Evolutionary conservation across 164 flowering plant species (phyloP).

Genomic region (Taxillus chinensis): DNA sequence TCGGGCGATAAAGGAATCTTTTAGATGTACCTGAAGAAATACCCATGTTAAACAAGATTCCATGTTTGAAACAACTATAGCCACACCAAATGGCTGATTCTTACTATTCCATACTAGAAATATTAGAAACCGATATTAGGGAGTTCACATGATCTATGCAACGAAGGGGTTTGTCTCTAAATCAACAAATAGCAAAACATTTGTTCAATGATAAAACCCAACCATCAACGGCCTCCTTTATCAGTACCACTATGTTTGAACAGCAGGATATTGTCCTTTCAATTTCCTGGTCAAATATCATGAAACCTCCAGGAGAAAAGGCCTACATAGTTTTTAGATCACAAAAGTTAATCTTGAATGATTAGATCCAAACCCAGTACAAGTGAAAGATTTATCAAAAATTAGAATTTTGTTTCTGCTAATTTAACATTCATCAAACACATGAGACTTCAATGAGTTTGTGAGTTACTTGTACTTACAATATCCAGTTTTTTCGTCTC

Average conservation of each 20-base stretch:
- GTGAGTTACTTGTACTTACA: slow-evolving; percentile 26
- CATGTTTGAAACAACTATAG: neutral
- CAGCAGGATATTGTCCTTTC: neutral
- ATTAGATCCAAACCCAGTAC: no score
- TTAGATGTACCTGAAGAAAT: slow-evolving; percentile 52
- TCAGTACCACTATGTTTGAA: neutral
- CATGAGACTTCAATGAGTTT: no score
- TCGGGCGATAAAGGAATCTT: slow-evolving; percentile 60
- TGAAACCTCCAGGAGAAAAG: no score
- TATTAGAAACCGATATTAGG: no score
- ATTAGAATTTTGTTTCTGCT: no score
- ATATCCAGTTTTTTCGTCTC: slow-evolving; percentile 43
- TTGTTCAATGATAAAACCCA: neutral
- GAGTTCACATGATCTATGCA: no score
- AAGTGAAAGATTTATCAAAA: no score
- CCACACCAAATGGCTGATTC: neutral
- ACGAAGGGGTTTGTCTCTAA: neutral
- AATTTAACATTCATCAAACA: no score
- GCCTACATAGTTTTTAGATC: no score
- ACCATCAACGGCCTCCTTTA: neutral
- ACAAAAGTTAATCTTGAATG: no score
- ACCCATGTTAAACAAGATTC: neutral
- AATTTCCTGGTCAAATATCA: neutral
- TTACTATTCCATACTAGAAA: neutral
- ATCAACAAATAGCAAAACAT: neutral